These are phyloP conservation scores for Podospora sp. DNA, from an alignment of 495 filamentous ascomycete genomes.

Conservation along the genomic window DNA sequence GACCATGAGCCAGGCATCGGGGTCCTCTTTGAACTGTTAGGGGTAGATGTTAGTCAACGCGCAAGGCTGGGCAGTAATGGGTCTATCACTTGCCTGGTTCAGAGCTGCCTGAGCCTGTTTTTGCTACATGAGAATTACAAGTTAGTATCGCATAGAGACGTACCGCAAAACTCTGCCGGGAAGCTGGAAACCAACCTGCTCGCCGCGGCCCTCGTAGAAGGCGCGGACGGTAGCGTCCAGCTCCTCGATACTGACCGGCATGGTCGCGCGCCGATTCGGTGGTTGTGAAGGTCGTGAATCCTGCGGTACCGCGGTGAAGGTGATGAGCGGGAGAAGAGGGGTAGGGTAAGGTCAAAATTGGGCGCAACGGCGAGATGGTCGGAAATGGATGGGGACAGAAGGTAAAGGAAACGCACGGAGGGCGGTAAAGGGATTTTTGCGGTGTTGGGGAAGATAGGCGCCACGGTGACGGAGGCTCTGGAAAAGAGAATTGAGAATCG, in stretches of 20 bases:
- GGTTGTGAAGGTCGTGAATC: slow-evolving; percentile 6
- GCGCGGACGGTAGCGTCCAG: slow-evolving; percentile 92
- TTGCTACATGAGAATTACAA: slow-evolving; percentile 63
- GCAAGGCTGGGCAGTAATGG: slow-evolving; percentile 26
- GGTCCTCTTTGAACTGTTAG: slow-evolving; percentile 92
- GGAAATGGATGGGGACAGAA: background rate
- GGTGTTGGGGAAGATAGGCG: slow-evolving; percentile 2
- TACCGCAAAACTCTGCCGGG: slow-evolving; percentile 33
- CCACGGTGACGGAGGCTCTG: slow-evolving; percentile 37
- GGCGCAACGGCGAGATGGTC: background rate
- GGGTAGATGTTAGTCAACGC: slow-evolving; percentile 25
- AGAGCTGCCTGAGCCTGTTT: slow-evolving; percentile 92
- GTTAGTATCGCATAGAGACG: slow-evolving; percentile 11
- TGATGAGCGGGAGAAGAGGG: background rate
- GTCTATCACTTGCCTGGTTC: slow-evolving; percentile 73
- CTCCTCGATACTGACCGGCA: slow-evolving; percentile 76
- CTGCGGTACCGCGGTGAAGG: slow-evolving; percentile 3
- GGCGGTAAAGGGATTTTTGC: slow-evolving; percentile 24
- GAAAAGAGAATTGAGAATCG: slow-evolving; percentile 38
- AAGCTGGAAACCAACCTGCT: slow-evolving; percentile 65
- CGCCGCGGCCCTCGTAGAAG: slow-evolving; percentile 95
- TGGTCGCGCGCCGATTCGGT: slow-evolving; percentile 37
- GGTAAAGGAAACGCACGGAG: slow-evolving; percentile 7
- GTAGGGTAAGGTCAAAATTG: background rate
- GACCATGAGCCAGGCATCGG: slow-evolving; percentile 95